Conservation (phyloP, 208 protist species). For the Strigomonas culicis region DNA sequence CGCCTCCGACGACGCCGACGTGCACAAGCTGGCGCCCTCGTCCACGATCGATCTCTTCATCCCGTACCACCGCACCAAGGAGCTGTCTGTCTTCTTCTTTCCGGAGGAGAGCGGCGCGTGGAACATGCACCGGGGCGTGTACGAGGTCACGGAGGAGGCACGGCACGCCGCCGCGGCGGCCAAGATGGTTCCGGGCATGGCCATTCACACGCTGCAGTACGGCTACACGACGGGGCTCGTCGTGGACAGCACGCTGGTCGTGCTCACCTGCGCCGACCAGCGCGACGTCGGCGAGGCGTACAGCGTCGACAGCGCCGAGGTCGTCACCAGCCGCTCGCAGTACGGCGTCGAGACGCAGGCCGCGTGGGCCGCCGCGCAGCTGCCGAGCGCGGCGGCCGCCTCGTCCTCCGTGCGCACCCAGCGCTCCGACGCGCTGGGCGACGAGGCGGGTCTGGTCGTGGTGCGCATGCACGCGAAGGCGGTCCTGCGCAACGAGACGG, state of each 20-base stretch:
- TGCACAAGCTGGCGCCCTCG: conserved; percentile 25
- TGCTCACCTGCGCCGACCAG: conserved; percentile 24
- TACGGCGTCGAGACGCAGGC: not conserved
- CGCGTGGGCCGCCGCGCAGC: not conserved
- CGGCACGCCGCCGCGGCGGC: not conserved
- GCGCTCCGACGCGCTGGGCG: not conserved
- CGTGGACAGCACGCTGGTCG: conserved; percentile 23
- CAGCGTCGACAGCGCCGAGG: conserved; percentile 1
- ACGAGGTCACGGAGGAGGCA: conserved; percentile 18
- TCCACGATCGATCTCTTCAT: conserved; percentile 34
- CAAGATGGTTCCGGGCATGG: not conserved
- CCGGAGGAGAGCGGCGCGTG: conserved; percentile 20
- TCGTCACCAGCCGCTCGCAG: not conserved
- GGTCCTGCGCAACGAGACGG: conserved; percentile 44
- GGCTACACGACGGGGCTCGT: conserved; percentile 32
- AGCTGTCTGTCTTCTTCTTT: conserved; percentile 30
- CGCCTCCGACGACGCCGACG: conserved; percentile 15
- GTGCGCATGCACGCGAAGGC: conserved; percentile 51
- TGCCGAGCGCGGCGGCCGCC: not conserved
- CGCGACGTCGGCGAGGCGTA: not conserved
- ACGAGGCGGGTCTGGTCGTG: conserved; percentile 33
- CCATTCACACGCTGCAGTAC: conserved; percentile 47
- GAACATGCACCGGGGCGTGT: conserved; percentile 9
- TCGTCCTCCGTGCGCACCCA: not conserved
- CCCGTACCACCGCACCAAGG: conserved; percentile 26